A percentile compares a stretch with the other conserved stretches of the same genome.
phyloP scores from a whole-genome alignment of 257 asterid genomes.

The Solanum chilense region DNA sequence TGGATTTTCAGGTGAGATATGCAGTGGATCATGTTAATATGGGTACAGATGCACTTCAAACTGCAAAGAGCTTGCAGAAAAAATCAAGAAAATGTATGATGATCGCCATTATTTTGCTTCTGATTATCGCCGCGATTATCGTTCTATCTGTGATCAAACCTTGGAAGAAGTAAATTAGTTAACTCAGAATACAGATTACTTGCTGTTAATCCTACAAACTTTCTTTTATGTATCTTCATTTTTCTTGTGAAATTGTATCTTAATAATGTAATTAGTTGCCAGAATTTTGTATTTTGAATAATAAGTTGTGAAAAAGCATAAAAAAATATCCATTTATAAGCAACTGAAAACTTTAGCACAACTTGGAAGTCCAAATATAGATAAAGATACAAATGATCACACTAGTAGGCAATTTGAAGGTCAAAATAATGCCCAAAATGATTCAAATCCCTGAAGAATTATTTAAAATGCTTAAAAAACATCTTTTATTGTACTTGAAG shows the following conservation, averaged over 20 bases:
- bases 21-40: constrained; percentile 66
- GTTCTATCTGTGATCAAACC: constrained; percentile 58
- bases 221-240: neutral
- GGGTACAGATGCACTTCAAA: constrained; percentile 80
- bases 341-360: neutral
- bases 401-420: constrained; percentile 10
- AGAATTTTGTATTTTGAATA: neutral
- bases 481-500: constrained; percentile 9
- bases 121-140: constrained; percentile 46
- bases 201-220: neutral
- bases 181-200: neutral
- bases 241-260: neutral
- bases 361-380: neutral
- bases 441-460: constrained; percentile 18
- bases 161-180: constrained; percentile 34
- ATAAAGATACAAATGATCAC: neutral
- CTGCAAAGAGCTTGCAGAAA: constrained; percentile 64
- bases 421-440: constrained; percentile 11
- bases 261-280: neutral
- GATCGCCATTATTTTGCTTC: constrained; percentile 40
- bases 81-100: constrained; percentile 75
- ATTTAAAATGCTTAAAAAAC: constrained; percentile 7
- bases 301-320: neutral
- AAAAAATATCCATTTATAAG: neutral
- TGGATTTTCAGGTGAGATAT: constrained; percentile 41